phyloP scores from a whole-genome alignment of 2,329 filamentous ascomycete genomes.

The Septoria petroselini region DNA sequence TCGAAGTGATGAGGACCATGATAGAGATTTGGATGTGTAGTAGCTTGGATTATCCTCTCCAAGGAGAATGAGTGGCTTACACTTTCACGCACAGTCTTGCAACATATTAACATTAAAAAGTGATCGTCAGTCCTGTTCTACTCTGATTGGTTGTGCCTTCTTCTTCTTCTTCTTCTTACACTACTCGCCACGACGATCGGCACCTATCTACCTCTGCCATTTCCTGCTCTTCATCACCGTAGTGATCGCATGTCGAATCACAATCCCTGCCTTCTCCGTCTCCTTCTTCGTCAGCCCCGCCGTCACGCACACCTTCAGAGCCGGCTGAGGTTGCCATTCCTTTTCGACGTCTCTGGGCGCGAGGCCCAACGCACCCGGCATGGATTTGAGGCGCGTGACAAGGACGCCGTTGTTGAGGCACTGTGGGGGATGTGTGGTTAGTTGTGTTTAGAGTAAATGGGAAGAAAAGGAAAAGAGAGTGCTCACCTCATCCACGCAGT shows the following conservation, averaged over 20 bases:
- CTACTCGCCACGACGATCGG: too few species aligned
- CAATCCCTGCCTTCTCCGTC: conserved; percentile 86
- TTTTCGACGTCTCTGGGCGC: conserved; percentile 60
- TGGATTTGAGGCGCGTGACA: conserved; percentile 79
- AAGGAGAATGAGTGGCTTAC: too few species aligned
- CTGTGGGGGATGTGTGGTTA: too few species aligned
- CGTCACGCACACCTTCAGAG: conserved; percentile 87
- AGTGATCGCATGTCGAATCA: conserved; percentile 86
- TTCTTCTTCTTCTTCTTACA: too few species aligned
- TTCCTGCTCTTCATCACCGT: conserved; percentile 68
- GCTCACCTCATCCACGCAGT: conserved; percentile 92
- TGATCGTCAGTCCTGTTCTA: too few species aligned
- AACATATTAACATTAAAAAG: too few species aligned
- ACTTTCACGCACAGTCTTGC: too few species aligned
- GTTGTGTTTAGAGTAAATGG: neutral
- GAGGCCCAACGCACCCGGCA: conserved; percentile 59
- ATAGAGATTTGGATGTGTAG: too few species aligned
- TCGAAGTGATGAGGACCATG: too few species aligned
- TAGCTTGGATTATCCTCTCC: too few species aligned
- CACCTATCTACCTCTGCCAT: conserved; percentile 31
- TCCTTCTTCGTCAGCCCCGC: conserved; percentile 88
- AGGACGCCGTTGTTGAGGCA: conserved; percentile 82
- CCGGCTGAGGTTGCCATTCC: conserved; percentile 68
- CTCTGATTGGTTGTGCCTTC: too few species aligned
- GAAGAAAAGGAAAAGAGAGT: neutral